These are phyloP conservation scores for Termitomyces sp. DNA, from an alignment of 768 basidiomycete species.

Conservation along the genomic window DNA sequence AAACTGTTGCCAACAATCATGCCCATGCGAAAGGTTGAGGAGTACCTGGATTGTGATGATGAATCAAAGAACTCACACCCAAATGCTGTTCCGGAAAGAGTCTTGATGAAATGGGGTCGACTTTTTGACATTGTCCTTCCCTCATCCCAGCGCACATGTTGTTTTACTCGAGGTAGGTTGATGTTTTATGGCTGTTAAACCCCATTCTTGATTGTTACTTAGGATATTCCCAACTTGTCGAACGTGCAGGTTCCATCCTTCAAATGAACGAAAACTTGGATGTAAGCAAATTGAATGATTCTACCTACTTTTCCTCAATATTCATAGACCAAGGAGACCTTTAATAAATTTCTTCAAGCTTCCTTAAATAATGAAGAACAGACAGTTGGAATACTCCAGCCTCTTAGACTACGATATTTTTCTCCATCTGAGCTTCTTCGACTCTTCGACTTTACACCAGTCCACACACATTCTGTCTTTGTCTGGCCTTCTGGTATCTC, in stretches of 20 bases:
- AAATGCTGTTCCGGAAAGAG: constrained; percentile 51
- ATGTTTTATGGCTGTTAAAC: not conserved
- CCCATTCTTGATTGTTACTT: not conserved
- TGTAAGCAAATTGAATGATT: constrained; percentile 31
- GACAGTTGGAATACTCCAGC: constrained; percentile 51
- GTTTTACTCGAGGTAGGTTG: constrained; percentile 70
- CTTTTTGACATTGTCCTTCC: constrained; percentile 78
- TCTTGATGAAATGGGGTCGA: constrained; percentile 71
- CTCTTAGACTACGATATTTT: constrained; percentile 71
- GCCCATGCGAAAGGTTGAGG: constrained; percentile 22
- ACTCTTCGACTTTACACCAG: constrained; percentile 54
- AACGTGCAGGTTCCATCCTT: constrained; percentile 73
- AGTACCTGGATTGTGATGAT: constrained; percentile 36
- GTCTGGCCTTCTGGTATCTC: constrained; percentile 63
- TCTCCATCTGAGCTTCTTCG: constrained; percentile 69
- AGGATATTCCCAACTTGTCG: constrained; percentile 78
- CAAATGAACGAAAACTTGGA: constrained; percentile 67
- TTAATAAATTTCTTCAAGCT: constrained; percentile 49
- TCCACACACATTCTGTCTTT: constrained; percentile 28
- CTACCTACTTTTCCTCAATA: not conserved
- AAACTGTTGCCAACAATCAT: not conserved
- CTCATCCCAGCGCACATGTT: constrained; percentile 60
- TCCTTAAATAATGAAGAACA: constrained; percentile 34
- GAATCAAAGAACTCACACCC: constrained; percentile 15
- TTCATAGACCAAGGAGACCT: constrained; percentile 54